These are phyloP conservation scores for Asclepias syriaca DNA, from an alignment of 257 asterid species.

Conservation along the genomic window DNA sequence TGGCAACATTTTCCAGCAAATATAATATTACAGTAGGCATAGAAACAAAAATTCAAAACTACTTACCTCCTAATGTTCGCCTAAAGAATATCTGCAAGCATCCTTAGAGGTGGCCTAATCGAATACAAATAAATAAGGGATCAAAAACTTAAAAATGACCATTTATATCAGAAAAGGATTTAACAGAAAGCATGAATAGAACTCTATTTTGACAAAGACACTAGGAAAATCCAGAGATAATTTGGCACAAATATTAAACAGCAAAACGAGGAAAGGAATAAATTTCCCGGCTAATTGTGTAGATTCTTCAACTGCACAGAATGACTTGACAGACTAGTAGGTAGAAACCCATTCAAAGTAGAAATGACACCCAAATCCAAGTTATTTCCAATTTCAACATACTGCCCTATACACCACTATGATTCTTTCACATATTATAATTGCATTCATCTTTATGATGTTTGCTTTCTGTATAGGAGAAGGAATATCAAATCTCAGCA, in stretches of 20 bases:
- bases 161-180: not conserved
- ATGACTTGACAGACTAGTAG: not conserved
- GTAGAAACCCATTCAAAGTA: conserved; percentile 3
- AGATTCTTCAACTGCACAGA: not conserved
- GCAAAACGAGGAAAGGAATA: not conserved
- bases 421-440: not conserved
- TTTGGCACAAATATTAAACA: not conserved
- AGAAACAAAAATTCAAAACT: conserved; percentile 4
- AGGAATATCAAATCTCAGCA: not conserved
- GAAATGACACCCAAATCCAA: conserved; percentile 17
- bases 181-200: not conserved
- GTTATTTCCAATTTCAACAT: conserved; percentile 16
- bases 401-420: not conserved
- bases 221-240: too few relatives aligned
- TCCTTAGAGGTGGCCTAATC: not conserved
- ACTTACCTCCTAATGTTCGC: conserved; percentile 6
- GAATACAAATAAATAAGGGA: not conserved
- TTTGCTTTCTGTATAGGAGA: not conserved
- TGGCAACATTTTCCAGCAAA: not conserved
- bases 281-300: not conserved
- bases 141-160: not conserved
- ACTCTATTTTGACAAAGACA: not conserved
- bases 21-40: not conserved
- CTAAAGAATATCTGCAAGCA: conserved; percentile 2
- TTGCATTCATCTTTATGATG: not conserved